A percentile compares a stretch with the other conserved stretches of the same genome.
These are phyloP conservation scores for Leishmania major DNA, from an alignment of 208 protist species.

Conservation along the genomic window DNA sequence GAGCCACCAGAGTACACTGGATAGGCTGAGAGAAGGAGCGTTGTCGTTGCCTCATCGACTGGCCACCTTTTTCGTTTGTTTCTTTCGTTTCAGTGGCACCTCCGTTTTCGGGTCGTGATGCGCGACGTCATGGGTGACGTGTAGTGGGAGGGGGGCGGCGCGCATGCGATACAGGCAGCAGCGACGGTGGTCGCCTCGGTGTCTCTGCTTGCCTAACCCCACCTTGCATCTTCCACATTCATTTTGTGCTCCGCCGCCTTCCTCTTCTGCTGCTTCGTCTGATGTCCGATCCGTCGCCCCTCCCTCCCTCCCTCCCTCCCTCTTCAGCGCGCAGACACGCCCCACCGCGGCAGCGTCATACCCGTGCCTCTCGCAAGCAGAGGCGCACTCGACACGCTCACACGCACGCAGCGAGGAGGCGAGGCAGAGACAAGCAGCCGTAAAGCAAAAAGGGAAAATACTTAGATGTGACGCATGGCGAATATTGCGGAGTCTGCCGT, in stretches of 20 bases:
- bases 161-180: not conserved
- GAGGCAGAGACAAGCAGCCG: not conserved
- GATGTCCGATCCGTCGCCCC: not conserved
- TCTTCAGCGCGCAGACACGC: constrained; percentile 10
- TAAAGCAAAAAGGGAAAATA: not conserved
- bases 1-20: not conserved
- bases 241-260: not conserved
- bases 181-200: not conserved
- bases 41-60: not conserved
- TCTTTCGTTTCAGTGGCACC: not conserved
- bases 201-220: not conserved
- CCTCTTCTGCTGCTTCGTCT: not conserved
- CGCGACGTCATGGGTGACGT: not conserved
- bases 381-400: not conserved
- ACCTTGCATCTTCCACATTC: not conserved
- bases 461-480: constrained; percentile 34
- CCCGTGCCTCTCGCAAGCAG: not conserved
- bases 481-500: constrained; percentile 56
- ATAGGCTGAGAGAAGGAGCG: not conserved
- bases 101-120: not conserved
- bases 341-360: constrained; percentile 6
- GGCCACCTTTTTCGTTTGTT: too few relatives aligned
- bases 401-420: not conserved
- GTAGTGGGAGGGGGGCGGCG: not conserved
- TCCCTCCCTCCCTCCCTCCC: not conserved